phyloP scores from a whole-genome alignment of 305 asterid genomes.

The Plantago lanceolata region DNA sequence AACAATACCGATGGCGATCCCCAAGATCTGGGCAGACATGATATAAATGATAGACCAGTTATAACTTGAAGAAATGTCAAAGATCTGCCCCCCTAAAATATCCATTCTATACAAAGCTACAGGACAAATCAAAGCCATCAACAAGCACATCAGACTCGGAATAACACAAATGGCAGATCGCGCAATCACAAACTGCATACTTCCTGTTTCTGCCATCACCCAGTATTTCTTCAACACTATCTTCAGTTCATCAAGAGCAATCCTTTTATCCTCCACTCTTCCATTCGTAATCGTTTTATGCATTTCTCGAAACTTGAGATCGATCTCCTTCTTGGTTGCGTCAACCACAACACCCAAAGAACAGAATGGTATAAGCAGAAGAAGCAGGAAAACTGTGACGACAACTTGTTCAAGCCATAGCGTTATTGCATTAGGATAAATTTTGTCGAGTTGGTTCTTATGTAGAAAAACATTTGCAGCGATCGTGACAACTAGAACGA shows the following conservation, averaged over 20 bases:
- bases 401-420: not conserved
- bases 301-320: conserved; percentile 12
- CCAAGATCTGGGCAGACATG: not conserved
- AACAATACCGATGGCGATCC: not conserved
- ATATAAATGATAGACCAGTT: not conserved
- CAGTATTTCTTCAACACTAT: conserved; percentile 7
- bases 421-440: not conserved
- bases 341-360: conserved; percentile 6
- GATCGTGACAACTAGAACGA: not conserved
- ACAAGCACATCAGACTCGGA: not conserved
- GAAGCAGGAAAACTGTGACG: not conserved
- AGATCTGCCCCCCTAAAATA: no score
- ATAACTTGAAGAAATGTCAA: not conserved
- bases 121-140: not conserved
- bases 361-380: conserved; percentile 2
- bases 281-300: not conserved
- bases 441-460: not conserved
- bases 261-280: not conserved
- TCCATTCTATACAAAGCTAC: not conserved
- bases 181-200: conserved; percentile 13
- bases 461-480: not conserved
- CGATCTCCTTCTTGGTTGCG: not conserved
- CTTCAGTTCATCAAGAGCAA: conserved; percentile 5
- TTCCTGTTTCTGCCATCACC: conserved; percentile 22
- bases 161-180: not conserved